Percentiles rank a stretch among this genome's conserved stretches.
Conservation (phyloP, 805 yeast genomes). For the Tetrapisispora pingtungensis region DNA sequence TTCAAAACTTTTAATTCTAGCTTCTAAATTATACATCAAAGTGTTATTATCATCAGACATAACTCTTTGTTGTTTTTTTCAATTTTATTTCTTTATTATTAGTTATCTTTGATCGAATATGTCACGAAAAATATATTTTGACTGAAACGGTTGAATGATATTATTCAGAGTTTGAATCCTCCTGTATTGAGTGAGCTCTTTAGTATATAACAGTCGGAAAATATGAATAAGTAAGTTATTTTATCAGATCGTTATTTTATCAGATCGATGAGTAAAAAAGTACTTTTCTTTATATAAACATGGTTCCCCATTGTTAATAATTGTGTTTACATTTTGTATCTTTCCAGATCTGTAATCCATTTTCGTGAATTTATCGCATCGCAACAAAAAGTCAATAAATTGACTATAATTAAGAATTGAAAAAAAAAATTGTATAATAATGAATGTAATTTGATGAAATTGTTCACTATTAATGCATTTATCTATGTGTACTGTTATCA, state of each 20-base stretch:
- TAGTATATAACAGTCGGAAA: too few species aligned
- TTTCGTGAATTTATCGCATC: conserved; percentile 2
- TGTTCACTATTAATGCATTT: too few species aligned
- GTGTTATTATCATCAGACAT: neutral
- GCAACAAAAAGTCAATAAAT: neutral
- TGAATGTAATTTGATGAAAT: too few species aligned
- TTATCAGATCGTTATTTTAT: too few species aligned
- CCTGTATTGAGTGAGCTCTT: too few species aligned
- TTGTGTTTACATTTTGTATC: neutral
- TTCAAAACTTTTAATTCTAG: conserved; percentile 8
- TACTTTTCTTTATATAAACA: neutral
- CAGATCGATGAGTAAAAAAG: neutral
- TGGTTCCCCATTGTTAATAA: neutral
- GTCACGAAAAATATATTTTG: too few species aligned
- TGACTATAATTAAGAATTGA: neutral
- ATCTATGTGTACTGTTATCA: too few species aligned
- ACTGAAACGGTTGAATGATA: too few species aligned
- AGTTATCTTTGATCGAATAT: neutral
- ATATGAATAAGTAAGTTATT: too few species aligned
- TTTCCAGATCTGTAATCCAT: neutral
- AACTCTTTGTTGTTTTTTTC: neutral
- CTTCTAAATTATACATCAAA: neutral
- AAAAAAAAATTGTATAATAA: too few species aligned
- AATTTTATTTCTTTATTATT: too few species aligned
- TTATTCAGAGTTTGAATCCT: too few species aligned